A percentile compares a stretch with the other conserved stretches of the same genome.
phyloP scores from a whole-genome alignment of 768 basidiomycete genomes.

The Tephrocybe sp. region DNA sequence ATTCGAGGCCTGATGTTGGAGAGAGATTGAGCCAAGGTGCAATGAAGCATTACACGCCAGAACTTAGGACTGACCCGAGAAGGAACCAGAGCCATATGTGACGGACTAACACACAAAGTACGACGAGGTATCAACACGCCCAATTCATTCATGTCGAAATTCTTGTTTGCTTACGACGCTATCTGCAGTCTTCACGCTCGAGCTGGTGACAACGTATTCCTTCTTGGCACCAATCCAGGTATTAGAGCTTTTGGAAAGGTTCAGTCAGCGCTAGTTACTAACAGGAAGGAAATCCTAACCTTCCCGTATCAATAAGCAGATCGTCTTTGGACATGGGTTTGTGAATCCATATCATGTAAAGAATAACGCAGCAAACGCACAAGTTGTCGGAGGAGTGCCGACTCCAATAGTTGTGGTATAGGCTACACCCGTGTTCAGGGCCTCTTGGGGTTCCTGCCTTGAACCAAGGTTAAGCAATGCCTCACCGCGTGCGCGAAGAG shows the following conservation, averaged over 20 bases:
- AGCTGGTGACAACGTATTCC: constrained; percentile 45
- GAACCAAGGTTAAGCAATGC: neutral
- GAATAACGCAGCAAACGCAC: constrained; percentile 27
- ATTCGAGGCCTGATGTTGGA: constrained; percentile 39
- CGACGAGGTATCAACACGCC: too few relatives aligned
- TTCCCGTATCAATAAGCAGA: constrained; percentile 64
- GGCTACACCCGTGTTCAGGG: constrained; percentile 32
- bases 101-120: constrained; percentile 40
- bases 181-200: constrained; percentile 45
- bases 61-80: constrained; percentile 42
- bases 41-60: neutral
- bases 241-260: constrained; percentile 49
- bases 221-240: constrained; percentile 64
- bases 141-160: neutral
- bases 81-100: constrained; percentile 59
- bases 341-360: neutral
- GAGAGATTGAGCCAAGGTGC: neutral
- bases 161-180: constrained; percentile 40
- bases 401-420: constrained; percentile 51
- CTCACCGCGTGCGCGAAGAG: constrained; percentile 37
- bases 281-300: constrained; percentile 24
- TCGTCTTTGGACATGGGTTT: constrained; percentile 33
- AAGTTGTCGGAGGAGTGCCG: constrained; percentile 53
- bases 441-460: constrained; percentile 40
- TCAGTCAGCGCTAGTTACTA: too few relatives aligned